Evolutionary conservation across 495 filamentous ascomycete genomes (phyloP).

Genomic region (Amphirosellinia nigrospora): DNA sequence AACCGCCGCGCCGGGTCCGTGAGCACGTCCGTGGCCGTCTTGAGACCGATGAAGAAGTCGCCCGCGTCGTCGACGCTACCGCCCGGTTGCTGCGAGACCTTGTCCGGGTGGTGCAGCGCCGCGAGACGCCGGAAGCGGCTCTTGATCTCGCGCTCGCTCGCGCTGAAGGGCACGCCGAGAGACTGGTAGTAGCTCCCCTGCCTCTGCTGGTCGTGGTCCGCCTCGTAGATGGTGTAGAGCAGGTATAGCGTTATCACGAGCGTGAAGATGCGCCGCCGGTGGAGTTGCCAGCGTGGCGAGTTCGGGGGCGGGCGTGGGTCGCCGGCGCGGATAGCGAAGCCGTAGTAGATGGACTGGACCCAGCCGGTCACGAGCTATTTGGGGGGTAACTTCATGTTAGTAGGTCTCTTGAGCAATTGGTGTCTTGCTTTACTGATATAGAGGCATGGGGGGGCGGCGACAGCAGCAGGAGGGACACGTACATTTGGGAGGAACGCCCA

Average conservation of each 20-base stretch:
- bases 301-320: slow-evolving; percentile 80
- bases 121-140: slow-evolving; percentile 86
- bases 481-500: slow-evolving; percentile 84
- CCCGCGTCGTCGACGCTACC: slow-evolving; percentile 48
- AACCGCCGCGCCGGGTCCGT: slow-evolving; percentile 79
- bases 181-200: slow-evolving; percentile 77
- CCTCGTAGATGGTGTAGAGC: slow-evolving; percentile 91
- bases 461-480: slow-evolving; percentile 33
- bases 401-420: neutral
- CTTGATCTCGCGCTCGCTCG: slow-evolving; percentile 77
- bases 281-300: slow-evolving; percentile 67
- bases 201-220: slow-evolving; percentile 76
- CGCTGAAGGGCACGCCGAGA: slow-evolving; percentile 69
- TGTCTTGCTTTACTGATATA: neutral
- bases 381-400: slow-evolving; percentile 23
- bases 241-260: slow-evolving; percentile 82
- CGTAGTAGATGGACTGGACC: slow-evolving; percentile 82
- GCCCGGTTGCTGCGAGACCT: slow-evolving; percentile 50
- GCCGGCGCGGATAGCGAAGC: slow-evolving; percentile 88
- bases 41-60: slow-evolving; percentile 79
- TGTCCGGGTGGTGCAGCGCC: slow-evolving; percentile 88
- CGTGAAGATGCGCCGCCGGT: slow-evolving; percentile 83
- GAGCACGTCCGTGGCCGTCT: slow-evolving; percentile 83
- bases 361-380: slow-evolving; percentile 76
- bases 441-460: neutral